phyloP scores from a whole-genome alignment of 345 rosid species.

The Brassica napus region DNA sequence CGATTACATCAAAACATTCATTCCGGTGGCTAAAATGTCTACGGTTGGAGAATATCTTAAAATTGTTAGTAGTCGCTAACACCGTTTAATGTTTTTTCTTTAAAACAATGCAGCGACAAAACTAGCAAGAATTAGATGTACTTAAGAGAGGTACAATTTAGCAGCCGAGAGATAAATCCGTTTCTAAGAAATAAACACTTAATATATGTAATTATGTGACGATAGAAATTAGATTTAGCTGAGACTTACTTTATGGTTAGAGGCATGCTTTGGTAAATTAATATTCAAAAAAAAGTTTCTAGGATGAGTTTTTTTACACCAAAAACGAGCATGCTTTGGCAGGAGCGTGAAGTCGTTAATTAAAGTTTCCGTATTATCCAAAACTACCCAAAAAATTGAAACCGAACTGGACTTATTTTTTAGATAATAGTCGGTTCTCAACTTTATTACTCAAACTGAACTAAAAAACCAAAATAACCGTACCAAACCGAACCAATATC shows the following conservation, averaged over 20 bases:
- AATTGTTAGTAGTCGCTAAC: not conserved
- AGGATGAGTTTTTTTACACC: not conserved
- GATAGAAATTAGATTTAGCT: no score
- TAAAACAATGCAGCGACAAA: not conserved
- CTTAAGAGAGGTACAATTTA: not conserved
- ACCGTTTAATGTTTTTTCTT: not conserved
- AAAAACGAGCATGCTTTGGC: no score
- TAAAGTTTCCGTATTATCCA: no score
- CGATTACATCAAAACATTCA: not conserved
- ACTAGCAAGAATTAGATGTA: not conserved
- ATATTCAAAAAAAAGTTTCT: no score
- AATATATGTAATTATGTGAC: not conserved
- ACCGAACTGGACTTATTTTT: no score
- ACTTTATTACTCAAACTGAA: no score
- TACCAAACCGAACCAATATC: no score
- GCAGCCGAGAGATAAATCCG: not conserved
- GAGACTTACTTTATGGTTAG: not conserved
- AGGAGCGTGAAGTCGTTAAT: no score
- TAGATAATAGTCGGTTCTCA: no score
- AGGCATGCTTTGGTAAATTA: not conserved
- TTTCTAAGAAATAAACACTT: not conserved
- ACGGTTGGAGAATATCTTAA: not conserved
- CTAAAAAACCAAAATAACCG: no score
- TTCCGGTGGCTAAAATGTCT: not conserved
- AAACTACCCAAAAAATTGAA: no score